Evolutionary conservation across 1,284 basidiomycete genomes (phyloP).

Genomic region (Ustilago hordei): DNA sequence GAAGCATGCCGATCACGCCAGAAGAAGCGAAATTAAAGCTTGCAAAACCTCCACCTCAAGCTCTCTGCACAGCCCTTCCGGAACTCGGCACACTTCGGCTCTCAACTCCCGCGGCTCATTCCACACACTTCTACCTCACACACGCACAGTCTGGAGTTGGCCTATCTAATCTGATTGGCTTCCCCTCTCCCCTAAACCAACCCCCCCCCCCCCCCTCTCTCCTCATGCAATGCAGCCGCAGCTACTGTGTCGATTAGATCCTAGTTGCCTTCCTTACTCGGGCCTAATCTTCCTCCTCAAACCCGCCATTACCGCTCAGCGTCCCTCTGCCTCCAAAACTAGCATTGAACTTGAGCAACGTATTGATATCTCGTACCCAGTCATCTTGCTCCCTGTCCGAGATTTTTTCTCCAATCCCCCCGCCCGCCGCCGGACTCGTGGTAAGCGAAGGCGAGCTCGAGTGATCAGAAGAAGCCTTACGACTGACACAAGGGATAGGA

Average conservation of each 20-base stretch:
- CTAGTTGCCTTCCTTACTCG: neutral
- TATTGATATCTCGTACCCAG: constrained; percentile 95
- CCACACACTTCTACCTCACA: neutral
- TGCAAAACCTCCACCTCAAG: neutral
- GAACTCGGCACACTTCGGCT: neutral
- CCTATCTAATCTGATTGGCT: constrained; percentile 2
- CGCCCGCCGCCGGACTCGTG: neutral
- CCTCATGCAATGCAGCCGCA: neutral
- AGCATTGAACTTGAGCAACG: constrained; percentile 69
- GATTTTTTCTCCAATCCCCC: constrained; percentile 34
- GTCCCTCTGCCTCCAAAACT: constrained; percentile 63
- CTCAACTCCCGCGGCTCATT: neutral
- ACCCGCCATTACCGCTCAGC: constrained; percentile 52
- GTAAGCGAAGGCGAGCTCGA: neutral
- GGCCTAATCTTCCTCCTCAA: constrained; percentile 43
- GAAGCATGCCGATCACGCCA: neutral
- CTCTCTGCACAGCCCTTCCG: neutral
- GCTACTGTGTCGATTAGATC: neutral
- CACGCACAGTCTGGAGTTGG: neutral
- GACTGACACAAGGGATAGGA: constrained; percentile 82
- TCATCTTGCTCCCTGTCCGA: constrained; percentile 81
- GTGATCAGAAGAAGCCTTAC: constrained; percentile 17
- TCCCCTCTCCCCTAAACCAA: neutral
- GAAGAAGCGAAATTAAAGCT: neutral
- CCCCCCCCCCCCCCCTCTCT: too few relatives aligned